These are phyloP conservation scores for Fusarium drepaniforme DNA, from an alignment of 2,329 filamentous ascomycete species.

Conservation along the genomic window DNA sequence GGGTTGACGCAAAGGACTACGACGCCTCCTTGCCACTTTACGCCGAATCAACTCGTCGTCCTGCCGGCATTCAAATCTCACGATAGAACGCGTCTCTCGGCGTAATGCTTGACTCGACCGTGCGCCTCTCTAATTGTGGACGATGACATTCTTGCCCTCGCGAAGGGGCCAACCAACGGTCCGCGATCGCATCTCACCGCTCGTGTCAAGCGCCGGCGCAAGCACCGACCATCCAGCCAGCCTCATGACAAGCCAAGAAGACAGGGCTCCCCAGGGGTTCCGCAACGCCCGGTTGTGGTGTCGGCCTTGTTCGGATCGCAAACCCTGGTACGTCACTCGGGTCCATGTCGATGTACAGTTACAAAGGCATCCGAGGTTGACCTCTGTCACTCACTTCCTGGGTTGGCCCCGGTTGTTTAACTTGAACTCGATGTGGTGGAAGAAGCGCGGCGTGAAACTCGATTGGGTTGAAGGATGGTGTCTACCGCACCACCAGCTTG, in stretches of 20 bases:
- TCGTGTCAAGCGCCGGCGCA: constrained; percentile 11
- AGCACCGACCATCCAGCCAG: constrained; percentile 14
- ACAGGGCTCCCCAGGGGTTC: constrained; percentile 1
- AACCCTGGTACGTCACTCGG: constrained; percentile 19
- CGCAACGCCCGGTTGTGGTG: constrained; percentile 14
- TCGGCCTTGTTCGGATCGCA: not conserved
- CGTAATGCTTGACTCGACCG: not conserved
- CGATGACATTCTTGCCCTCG: constrained; percentile 26
- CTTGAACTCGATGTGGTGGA: not conserved
- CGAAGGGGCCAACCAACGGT: constrained; percentile 16
- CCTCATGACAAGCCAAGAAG: constrained; percentile 9
- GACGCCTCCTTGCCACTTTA: constrained; percentile 33
- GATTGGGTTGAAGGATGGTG: not conserved
- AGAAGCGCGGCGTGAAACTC: not conserved
- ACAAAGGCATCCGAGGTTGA: not conserved
- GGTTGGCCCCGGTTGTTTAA: not conserved
- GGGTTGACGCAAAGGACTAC: constrained; percentile 22
- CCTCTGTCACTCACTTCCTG: not conserved
- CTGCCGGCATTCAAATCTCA: constrained; percentile 9
- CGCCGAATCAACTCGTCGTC: constrained; percentile 8
- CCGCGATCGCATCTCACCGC: constrained; percentile 28
- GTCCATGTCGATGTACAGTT: not conserved
- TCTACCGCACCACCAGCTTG: not conserved
- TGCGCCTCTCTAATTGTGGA: constrained; percentile 2
- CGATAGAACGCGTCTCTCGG: constrained; percentile 1